phyloP scores from a whole-genome alignment of 2,329 filamentous ascomycete species.

The Furcasterigmium sp. region DNA sequence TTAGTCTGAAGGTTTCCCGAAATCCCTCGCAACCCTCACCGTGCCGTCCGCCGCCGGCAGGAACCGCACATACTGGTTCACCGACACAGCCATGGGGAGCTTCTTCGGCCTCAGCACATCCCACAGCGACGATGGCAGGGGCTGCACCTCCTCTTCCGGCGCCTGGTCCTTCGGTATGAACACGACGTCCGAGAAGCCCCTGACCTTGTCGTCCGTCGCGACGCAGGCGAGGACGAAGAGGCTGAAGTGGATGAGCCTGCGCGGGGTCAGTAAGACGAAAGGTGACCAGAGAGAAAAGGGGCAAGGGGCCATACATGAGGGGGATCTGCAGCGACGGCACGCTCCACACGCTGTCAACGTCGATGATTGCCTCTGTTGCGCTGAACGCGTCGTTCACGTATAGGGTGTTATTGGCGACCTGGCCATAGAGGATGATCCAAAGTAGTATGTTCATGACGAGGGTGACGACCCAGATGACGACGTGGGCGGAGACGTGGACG shows the following conservation, averaged over 20 bases:
- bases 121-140: conserved; percentile 9
- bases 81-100: conserved; percentile 9
- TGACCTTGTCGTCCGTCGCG: conserved; percentile 7
- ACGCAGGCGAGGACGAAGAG: conserved; percentile 11
- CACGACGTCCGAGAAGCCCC: conserved; percentile 9
- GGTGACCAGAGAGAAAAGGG: too few relatives aligned
- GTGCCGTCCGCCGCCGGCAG: conserved; percentile 10
- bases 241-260: conserved; percentile 10
- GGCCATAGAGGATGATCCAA: too few relatives aligned
- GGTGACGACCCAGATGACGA: conserved; percentile 5
- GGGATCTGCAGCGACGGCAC: neutral
- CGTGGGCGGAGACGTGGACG: conserved; percentile 6
- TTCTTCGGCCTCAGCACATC: conserved; percentile 7
- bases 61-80: conserved; percentile 12
- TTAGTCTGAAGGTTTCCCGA: neutral
- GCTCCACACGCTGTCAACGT: neutral
- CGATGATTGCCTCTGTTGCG: neutral
- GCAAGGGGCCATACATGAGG: too few relatives aligned
- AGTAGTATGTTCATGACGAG: neutral
- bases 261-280: too few relatives aligned
- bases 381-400: neutral
- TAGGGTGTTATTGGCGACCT: neutral
- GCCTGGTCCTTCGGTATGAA: conserved; percentile 9
- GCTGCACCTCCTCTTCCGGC: conserved; percentile 7
- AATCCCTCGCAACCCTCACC: conserved; percentile 7